Evolutionary conservation across 1,139 yeast genomes (phyloP).

Genomic region (Geotrichum aggregatum): DNA sequence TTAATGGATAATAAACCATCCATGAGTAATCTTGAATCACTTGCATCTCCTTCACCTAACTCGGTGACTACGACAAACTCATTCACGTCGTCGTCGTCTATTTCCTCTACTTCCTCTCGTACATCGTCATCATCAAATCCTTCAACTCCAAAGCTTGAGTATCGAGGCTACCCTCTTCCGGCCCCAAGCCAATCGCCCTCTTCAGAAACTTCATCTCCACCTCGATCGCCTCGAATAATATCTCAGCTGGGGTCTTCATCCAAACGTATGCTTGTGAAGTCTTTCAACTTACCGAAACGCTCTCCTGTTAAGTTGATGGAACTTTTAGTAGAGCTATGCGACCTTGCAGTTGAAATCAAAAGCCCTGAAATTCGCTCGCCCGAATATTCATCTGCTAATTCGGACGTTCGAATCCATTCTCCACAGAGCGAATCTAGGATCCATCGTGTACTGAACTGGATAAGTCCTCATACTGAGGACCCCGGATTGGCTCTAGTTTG

Average conservation of each 20-base stretch:
- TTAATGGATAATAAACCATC: constrained; percentile 16
- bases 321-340: constrained; percentile 62
- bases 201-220: constrained; percentile 25
- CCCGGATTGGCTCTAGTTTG: constrained; percentile 60
- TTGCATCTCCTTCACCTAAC: neutral
- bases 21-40: neutral
- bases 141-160: constrained; percentile 40
- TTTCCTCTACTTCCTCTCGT: constrained; percentile 15
- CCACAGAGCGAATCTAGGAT: constrained; percentile 72
- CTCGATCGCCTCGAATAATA: constrained; percentile 24
- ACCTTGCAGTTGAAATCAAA: constrained; percentile 69
- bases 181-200: constrained; percentile 22
- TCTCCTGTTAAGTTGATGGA: constrained; percentile 70
- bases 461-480: constrained; percentile 53
- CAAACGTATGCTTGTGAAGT: constrained; percentile 22
- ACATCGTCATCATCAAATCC: constrained; percentile 16
- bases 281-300: constrained; percentile 32
- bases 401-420: constrained; percentile 41
- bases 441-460: constrained; percentile 51
- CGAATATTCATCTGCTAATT: neutral
- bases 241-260: constrained; percentile 12
- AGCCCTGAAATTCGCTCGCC: constrained; percentile 42
- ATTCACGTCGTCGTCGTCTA: constrained; percentile 14
- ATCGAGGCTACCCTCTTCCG: constrained; percentile 60
- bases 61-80: constrained; percentile 4